Conservation (phyloP, 805 yeast genomes). For the Candida qinlingensis region DNA sequence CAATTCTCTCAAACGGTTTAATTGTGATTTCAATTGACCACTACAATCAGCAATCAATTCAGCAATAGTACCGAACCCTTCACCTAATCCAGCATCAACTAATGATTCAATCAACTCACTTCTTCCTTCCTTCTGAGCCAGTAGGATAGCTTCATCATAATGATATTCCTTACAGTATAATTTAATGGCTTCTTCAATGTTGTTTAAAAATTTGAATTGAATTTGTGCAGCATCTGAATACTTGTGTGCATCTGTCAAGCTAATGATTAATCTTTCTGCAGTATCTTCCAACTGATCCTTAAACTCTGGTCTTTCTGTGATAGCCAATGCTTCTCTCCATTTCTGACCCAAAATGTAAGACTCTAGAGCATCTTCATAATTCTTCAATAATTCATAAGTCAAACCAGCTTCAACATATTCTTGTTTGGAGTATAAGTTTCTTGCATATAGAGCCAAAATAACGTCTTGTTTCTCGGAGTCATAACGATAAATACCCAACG, state of each 20-base stretch:
- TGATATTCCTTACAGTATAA: slow-evolving; percentile 69
- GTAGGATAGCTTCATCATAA: slow-evolving; percentile 71
- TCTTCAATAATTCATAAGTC: slow-evolving; percentile 63
- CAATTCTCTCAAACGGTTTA: slow-evolving; percentile 76
- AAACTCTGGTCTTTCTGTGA: slow-evolving; percentile 40
- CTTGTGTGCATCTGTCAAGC: slow-evolving; percentile 61
- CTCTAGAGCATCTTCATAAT: slow-evolving; percentile 57
- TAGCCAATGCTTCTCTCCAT: slow-evolving; percentile 81
- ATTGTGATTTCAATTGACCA: slow-evolving; percentile 78
- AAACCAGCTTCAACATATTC: slow-evolving; percentile 72
- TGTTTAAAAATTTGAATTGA: slow-evolving; percentile 53
- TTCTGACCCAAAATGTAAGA: slow-evolving; percentile 62
- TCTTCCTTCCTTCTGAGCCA: slow-evolving; percentile 42
- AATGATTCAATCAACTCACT: slow-evolving; percentile 47
- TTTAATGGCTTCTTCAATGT: slow-evolving; percentile 57
- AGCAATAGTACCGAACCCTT: slow-evolving; percentile 82
- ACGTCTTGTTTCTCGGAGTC: slow-evolving; percentile 47
- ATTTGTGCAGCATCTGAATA: slow-evolving; percentile 80
- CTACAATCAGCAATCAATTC: slow-evolving; percentile 93
- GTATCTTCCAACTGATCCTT: slow-evolving; percentile 37
- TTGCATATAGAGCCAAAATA: slow-evolving; percentile 60
- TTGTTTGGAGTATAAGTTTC: slow-evolving; percentile 47
- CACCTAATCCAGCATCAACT: slow-evolving; percentile 72
- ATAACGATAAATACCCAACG: slow-evolving; percentile 57
- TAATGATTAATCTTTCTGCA: slow-evolving; percentile 55